Base-by-base conservation (phyloP, 2,329 filamentous ascomycete genomes). In the Phialophora tarda region DNA sequence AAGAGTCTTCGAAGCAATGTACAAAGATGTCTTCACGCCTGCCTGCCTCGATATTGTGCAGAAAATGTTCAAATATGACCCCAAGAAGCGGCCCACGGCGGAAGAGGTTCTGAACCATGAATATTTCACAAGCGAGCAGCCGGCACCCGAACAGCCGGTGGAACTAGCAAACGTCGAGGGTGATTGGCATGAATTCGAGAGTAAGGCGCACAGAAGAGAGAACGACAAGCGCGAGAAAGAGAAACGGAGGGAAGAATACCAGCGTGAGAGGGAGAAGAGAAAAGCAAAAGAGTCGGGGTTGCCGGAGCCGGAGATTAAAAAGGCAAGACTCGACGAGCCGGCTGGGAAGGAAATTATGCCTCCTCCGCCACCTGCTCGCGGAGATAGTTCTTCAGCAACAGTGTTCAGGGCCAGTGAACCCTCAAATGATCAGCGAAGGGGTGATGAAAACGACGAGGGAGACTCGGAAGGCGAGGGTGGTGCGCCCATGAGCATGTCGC, bases 111-210 rank as follows among this genome's bases (percentile, higher is more conserved):
- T 99, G 41, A 86, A 90, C 69, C 93, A 99, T 77, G 84, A 89
- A 1, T 99, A 99, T 80, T 99, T 99, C 75, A 89, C 86, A 4
- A 84, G 84, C 44, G 95, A 99, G 78, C 88, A 92, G 72, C 94
- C 95, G 21, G 78, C 82, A 63, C 84, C 93, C 24, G 86, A 86
- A 74, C 92, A 96, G 75, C 91, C 93, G 48, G 82, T 89, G 70
- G 93, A 97, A 88, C 85, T 99, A 58, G 88, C 89, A 66, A 83
- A 89, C 57, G 85, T 99, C 32, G 88, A 95, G 73, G 95, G 95
- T 24, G 95, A 99, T 74, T 99, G 95, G 95, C 95, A 99, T 76
- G 95, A 99, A 77, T 97, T 98, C 74, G 95, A 99, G 80, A 96
- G 92, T 63, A 99, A 99, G 80, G 93, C 93, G 17, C 83, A 97